phyloP scores from a whole-genome alignment of 208 protist species.

The Endotrypanum monterogeii region DNA sequence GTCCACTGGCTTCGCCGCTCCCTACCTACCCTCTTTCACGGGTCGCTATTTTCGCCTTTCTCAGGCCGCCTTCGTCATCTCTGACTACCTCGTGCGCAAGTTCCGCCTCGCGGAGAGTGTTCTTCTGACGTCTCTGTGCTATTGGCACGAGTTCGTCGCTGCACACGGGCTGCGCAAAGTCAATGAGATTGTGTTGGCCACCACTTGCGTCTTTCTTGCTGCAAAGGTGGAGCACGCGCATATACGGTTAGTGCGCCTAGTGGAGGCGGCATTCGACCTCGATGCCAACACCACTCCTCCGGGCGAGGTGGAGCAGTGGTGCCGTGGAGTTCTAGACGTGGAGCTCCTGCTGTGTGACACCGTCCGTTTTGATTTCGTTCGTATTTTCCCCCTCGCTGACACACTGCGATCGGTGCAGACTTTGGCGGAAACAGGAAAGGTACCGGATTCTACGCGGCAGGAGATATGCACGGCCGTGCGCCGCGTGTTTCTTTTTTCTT shows the following conservation, averaged over 20 bases:
- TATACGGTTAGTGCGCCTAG: constrained; percentile 60
- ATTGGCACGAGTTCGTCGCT: constrained; percentile 84
- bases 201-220: constrained; percentile 83
- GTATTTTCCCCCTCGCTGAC: constrained; percentile 53
- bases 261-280: constrained; percentile 69
- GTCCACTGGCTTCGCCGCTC: constrained; percentile 16
- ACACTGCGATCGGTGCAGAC: constrained; percentile 49
- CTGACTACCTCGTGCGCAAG: constrained; percentile 60
- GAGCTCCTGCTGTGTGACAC: constrained; percentile 80
- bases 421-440: constrained; percentile 12
- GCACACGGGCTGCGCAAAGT: constrained; percentile 56
- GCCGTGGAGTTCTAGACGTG: constrained; percentile 62
- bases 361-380: constrained; percentile 81
- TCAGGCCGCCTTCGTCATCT: constrained; percentile 69
- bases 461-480: constrained; percentile 49
- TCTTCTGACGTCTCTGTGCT: constrained; percentile 71
- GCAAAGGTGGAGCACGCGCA: constrained; percentile 87
- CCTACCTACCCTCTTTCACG: constrained; percentile 47
- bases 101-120: constrained; percentile 62
- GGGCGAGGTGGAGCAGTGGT: constrained; percentile 52
- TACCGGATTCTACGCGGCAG: constrained; percentile 19
- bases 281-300: constrained; percentile 14
- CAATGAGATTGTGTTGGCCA: constrained; percentile 73
- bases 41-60: constrained; percentile 57
- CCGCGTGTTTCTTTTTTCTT: constrained; percentile 67